A percentile compares a stretch with the other conserved stretches of the same genome.
Evolutionary conservation across 2,329 filamentous ascomycete species (phyloP).

Genomic region (Aspergillus uvarum): DNA sequence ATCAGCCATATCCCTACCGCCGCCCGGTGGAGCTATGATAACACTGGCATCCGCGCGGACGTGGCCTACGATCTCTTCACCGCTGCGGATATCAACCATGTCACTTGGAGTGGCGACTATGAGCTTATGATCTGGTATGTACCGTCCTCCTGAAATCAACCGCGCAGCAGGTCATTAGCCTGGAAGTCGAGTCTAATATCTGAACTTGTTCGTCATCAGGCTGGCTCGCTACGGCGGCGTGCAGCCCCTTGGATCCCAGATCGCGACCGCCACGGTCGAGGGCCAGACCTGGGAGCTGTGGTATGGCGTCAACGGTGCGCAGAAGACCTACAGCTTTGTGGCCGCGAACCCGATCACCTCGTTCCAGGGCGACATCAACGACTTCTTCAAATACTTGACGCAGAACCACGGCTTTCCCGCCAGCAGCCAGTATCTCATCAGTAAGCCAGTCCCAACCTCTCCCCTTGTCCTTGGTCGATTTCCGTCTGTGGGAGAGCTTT

Average conservation of each 20-base stretch:
- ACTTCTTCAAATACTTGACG: conserved; percentile 56
- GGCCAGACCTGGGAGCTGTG: conserved; percentile 57
- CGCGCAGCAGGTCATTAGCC: too few relatives aligned
- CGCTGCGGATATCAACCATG: conserved; percentile 36
- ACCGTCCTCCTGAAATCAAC: background rate
- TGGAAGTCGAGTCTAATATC: too few relatives aligned
- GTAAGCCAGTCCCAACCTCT: conserved; percentile 26
- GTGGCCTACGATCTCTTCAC: conserved; percentile 63
- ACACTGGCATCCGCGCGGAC: conserved; percentile 51
- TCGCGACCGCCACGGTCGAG: conserved; percentile 53
- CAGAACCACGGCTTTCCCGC: conserved; percentile 48
- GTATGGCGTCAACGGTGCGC: conserved; percentile 53
- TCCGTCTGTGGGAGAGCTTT: background rate
- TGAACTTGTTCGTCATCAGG: too few relatives aligned
- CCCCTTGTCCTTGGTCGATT: too few relatives aligned
- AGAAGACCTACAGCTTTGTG: conserved; percentile 60
- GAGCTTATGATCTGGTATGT: conserved; percentile 62
- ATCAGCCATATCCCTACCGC: conserved; percentile 43
- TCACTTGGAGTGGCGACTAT: conserved; percentile 49
- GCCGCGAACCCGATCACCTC: conserved; percentile 44
- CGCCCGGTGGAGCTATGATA: conserved; percentile 51
- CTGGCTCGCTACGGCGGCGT: conserved; percentile 53
- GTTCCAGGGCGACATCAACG: conserved; percentile 57
- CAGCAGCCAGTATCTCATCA: conserved; percentile 52
- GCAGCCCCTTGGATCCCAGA: conserved; percentile 54